A percentile compares a stretch with the other conserved stretches of the same genome.
Evolutionary conservation across 257 asterid genomes (phyloP).

Genomic region (Solanum etuberosum): DNA sequence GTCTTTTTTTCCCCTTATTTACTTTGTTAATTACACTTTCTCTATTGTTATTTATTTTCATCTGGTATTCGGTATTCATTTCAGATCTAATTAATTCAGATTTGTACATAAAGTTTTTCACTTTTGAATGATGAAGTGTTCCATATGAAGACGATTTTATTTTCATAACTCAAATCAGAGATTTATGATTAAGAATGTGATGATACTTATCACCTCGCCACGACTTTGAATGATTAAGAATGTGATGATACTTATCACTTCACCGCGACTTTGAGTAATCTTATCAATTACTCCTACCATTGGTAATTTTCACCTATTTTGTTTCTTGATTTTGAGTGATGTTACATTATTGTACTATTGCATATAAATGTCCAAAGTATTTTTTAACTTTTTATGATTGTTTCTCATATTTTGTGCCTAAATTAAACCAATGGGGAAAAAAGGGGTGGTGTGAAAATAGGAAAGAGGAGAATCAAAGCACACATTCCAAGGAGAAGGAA

Average conservation of each 20-base stretch:
- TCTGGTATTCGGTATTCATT: not conserved
- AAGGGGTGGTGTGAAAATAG: not conserved
- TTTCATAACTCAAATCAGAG: not conserved
- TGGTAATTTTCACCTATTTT: not conserved
- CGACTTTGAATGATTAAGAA: not conserved
- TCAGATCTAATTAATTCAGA: not conserved
- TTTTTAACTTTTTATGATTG: not conserved
- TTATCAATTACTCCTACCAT: not conserved
- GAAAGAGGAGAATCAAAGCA: slow-evolving; percentile 21
- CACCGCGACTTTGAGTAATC: not conserved
- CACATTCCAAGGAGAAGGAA: slow-evolving; percentile 41
- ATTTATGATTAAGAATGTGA: not conserved
- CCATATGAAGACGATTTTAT: not conserved
- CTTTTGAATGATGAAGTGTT: not conserved
- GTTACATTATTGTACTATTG: not conserved
- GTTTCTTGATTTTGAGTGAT: not conserved
- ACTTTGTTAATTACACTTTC: not conserved
- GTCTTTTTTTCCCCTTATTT: not conserved
- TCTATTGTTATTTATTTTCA: not conserved
- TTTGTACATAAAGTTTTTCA: not conserved
- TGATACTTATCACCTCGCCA: not conserved
- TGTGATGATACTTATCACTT: too few species aligned
- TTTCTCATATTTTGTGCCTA: not conserved
- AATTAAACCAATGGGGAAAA: not conserved
- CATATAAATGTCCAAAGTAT: not conserved